Percentiles rank a stretch among this genome's conserved stretches.
These are phyloP conservation scores for Xylaria polymorpha DNA, from an alignment of 2,329 filamentous ascomycete species.

Conservation along the genomic window DNA sequence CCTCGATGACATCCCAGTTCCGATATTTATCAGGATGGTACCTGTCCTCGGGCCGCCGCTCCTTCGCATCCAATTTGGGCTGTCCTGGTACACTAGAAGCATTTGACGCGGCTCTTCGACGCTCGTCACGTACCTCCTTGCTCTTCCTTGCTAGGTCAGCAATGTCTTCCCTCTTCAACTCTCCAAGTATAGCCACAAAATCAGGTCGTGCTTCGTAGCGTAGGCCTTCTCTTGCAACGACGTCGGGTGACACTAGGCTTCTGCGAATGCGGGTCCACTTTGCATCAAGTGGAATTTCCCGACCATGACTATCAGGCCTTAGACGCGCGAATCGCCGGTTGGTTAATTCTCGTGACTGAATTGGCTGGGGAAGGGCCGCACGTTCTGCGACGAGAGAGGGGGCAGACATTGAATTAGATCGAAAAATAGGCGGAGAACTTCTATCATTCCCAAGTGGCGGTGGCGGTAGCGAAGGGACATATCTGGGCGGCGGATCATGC, in stretches of 20 bases:
- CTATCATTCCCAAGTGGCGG: constrained; percentile 43
- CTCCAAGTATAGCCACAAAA: constrained; percentile 70
- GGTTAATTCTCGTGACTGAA: neutral
- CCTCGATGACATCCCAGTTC: constrained; percentile 48
- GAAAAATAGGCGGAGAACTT: constrained; percentile 48
- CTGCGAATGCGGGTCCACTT: constrained; percentile 70
- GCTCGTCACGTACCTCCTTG: constrained; percentile 57
- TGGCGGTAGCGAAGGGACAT: constrained; percentile 53
- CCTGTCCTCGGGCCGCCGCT: constrained; percentile 42
- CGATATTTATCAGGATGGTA: constrained; percentile 51
- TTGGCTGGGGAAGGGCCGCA: constrained; percentile 21
- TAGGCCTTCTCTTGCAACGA: constrained; percentile 65
- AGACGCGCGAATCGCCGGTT: constrained; percentile 53
- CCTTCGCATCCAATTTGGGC: constrained; percentile 29
- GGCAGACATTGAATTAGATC: constrained; percentile 44
- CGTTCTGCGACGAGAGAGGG: constrained; percentile 43
- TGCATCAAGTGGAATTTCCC: constrained; percentile 66
- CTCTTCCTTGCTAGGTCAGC: constrained; percentile 62
- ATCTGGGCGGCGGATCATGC: constrained; percentile 56
- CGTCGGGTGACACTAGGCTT: constrained; percentile 67
- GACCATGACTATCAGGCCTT: constrained; percentile 67
- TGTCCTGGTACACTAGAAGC: constrained; percentile 10
- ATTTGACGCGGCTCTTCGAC: constrained; percentile 36
- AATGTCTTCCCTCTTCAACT: constrained; percentile 64
- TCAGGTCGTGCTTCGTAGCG: constrained; percentile 70